These are phyloP conservation scores for Puccinia novopanici DNA, from an alignment of 1,284 basidiomycete species.

Conservation along the genomic window DNA sequence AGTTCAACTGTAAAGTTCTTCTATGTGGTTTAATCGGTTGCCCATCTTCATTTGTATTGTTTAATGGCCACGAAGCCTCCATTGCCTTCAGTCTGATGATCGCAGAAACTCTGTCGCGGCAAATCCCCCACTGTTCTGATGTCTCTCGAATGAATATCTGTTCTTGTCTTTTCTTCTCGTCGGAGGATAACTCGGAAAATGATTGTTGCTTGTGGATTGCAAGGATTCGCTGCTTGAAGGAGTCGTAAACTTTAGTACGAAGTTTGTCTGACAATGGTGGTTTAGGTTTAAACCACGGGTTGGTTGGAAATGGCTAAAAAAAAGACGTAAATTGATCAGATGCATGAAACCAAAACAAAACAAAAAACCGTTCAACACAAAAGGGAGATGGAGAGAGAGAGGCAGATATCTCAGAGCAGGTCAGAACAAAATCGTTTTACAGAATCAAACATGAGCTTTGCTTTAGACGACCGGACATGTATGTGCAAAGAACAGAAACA, in stretches of 20 bases:
- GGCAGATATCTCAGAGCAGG: background rate
- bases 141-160: conserved; percentile 62
- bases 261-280: conserved; percentile 70
- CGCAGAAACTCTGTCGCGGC: conserved; percentile 74
- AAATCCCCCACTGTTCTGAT: conserved; percentile 69
- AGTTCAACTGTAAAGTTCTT: conserved; percentile 41
- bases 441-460: conserved; percentile 4
- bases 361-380: too few species aligned
- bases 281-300: conserved; percentile 75
- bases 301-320: conserved; percentile 72
- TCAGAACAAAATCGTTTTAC: conserved; percentile 2
- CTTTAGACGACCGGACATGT: background rate
- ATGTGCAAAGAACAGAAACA: too few species aligned
- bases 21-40: conserved; percentile 19
- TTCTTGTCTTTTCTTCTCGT: conserved; percentile 39
- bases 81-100: conserved; percentile 76
- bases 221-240: conserved; percentile 59
- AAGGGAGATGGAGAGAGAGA: background rate
- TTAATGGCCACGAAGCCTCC: conserved; percentile 65
- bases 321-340: background rate
- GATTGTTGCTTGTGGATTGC: conserved; percentile 14
- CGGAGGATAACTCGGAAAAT: background rate
- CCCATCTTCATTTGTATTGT: conserved; percentile 8
- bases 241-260: conserved; percentile 60
- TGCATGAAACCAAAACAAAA: too few species aligned